A percentile compares a stretch with the other conserved stretches of the same genome.
Conservation (phyloP, 352 stramenopile species). For the Phytophthora kernoviae region DNA sequence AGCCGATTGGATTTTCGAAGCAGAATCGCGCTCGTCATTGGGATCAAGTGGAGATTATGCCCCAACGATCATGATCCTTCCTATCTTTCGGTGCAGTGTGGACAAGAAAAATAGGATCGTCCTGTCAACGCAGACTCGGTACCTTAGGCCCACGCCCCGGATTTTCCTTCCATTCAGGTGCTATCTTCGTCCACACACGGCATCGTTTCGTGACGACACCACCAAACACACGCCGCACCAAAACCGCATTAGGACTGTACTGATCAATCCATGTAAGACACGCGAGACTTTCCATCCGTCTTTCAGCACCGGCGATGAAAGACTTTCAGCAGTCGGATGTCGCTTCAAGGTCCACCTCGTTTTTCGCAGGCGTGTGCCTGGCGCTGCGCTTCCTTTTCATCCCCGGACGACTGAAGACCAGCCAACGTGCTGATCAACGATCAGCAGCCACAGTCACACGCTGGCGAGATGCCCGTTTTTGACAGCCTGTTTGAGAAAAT, state of each 20-base stretch:
- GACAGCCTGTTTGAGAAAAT: constrained; percentile 23
- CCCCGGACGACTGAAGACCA: constrained; percentile 22
- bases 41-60: too few species aligned
- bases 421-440: constrained; percentile 4
- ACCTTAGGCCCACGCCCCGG: background rate
- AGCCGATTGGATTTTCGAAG: too few species aligned
- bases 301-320: background rate
- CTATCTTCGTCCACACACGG: constrained; percentile 12
- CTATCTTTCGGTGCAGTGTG: too few species aligned
- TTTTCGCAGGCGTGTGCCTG: constrained; percentile 8
- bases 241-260: too few species aligned
- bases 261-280: background rate
- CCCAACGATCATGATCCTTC: too few species aligned
- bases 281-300: background rate
- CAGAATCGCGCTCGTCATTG: too few species aligned
- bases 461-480: constrained; percentile 5
- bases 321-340: constrained; percentile 19
- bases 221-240: too few species aligned
- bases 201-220: background rate
- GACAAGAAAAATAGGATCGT: background rate
- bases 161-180: background rate
- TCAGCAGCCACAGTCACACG: constrained; percentile 23
- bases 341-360: background rate
- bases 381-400: constrained; percentile 18
- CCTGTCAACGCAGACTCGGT: background rate